Conservation (phyloP, 441 rosid species). For the Eugenia klotzschiana region DNA sequence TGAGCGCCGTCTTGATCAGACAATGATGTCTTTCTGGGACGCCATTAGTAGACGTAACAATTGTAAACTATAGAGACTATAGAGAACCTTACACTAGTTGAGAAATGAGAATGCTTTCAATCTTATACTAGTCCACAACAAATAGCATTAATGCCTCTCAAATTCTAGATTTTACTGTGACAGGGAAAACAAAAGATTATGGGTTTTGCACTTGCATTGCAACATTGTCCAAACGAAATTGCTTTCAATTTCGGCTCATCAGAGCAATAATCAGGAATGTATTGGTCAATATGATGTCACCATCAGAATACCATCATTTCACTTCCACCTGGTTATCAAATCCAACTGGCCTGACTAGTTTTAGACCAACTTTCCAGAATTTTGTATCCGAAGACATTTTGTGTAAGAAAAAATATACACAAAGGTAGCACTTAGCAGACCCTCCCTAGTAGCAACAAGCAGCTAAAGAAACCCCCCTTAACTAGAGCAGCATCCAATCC, state of each 20-base stretch:
- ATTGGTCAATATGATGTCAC: not conserved
- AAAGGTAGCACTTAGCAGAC: not conserved
- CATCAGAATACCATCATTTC: not conserved
- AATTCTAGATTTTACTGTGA: not conserved
- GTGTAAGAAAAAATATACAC: not conserved
- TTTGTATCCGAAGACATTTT: not conserved
- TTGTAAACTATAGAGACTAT: not conserved
- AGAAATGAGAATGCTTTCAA: not conserved
- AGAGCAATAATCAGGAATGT: not conserved
- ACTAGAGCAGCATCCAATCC: conserved; percentile 23
- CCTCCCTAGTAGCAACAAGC: not conserved
- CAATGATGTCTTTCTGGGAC: not conserved
- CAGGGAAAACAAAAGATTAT: not conserved
- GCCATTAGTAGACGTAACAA: too few species aligned
- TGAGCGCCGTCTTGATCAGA: conserved; percentile 3
- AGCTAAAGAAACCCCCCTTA: not conserved
- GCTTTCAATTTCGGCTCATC: not conserved
- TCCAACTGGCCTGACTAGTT: not conserved
- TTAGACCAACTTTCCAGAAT: not conserved
- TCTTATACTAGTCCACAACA: not conserved
- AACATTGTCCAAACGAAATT: not conserved
- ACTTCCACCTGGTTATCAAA: not conserved
- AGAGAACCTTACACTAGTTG: not conserved
- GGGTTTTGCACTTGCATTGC: not conserved
- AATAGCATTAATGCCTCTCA: not conserved